Evolutionary conservation across 1,284 basidiomycete species (phyloP).

Genomic region (Jaminaea rosea): DNA sequence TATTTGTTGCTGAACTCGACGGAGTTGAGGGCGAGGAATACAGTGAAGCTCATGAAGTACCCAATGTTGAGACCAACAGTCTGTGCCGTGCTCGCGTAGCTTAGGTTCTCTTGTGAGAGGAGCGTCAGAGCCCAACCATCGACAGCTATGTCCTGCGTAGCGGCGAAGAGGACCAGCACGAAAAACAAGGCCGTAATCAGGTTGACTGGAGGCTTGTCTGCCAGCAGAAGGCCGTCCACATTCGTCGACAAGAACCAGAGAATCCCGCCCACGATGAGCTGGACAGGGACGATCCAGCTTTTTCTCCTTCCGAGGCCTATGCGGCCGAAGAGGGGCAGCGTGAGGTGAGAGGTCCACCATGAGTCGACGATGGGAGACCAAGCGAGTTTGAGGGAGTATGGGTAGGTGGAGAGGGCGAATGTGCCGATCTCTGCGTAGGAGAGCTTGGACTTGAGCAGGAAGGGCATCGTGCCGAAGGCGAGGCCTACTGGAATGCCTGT

Average conservation of each 20-base stretch:
- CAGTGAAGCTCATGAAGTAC: constrained; percentile 91
- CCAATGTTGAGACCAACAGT: constrained; percentile 95
- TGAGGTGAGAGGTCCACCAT: constrained; percentile 61
- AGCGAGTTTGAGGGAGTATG: constrained; percentile 90
- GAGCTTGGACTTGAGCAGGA: constrained; percentile 84
- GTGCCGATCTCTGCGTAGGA: constrained; percentile 94
- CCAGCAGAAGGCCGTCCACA: constrained; percentile 69
- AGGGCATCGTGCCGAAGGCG: constrained; percentile 77
- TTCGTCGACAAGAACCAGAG: constrained; percentile 80
- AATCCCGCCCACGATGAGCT: constrained; percentile 74
- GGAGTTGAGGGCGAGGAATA: constrained; percentile 93
- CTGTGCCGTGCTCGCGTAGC: constrained; percentile 95
- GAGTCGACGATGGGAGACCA: constrained; percentile 99
- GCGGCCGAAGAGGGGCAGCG: constrained; percentile 1
- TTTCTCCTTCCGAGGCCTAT: constrained; percentile 70
- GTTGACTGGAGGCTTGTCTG: constrained; percentile 69
- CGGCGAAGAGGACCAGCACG: constrained; percentile 82
- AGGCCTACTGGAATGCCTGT: constrained; percentile 74
- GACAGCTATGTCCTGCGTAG: constrained; percentile 97
- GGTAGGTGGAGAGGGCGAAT: constrained; percentile 88
- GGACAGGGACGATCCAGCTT: constrained; percentile 98
- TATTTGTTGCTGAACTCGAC: constrained; percentile 80
- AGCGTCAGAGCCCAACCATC: constrained; percentile 98
- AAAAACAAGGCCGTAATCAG: constrained; percentile 82
- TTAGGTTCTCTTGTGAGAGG: constrained; percentile 85